phyloP scores from a whole-genome alignment of 352 stramenopile species.

The Pythium aristosporum region DNA sequence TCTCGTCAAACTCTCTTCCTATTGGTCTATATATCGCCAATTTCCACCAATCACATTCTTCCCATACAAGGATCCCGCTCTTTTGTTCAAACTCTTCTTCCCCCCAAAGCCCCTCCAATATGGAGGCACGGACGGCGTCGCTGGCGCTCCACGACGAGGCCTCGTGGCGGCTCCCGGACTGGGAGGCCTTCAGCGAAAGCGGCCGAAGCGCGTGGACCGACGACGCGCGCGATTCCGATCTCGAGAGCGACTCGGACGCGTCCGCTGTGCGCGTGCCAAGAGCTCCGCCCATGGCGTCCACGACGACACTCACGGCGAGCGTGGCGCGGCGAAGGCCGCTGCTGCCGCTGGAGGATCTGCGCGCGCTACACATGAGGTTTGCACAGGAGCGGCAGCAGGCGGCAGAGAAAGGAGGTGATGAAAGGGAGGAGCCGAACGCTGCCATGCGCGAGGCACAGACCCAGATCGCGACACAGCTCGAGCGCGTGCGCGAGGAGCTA shows the following conservation, averaged over 20 bases:
- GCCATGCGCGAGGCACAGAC: slow-evolving; percentile 20
- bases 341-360: slow-evolving; percentile 21
- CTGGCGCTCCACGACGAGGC: slow-evolving; percentile 23
- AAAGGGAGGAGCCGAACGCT: not conserved
- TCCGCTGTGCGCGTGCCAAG: slow-evolving; percentile 6
- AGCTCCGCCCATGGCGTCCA: slow-evolving; percentile 9
- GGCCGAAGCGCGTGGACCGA: slow-evolving; percentile 26
- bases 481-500: slow-evolving; percentile 45
- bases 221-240: slow-evolving; percentile 8
- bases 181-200: slow-evolving; percentile 54
- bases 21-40: not conserved
- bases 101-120: not conserved
- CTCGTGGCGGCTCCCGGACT: slow-evolving; percentile 51
- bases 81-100: slow-evolving; percentile 5
- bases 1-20: not conserved
- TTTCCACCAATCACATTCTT: slow-evolving; percentile 12
- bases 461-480: slow-evolving; percentile 38
- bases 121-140: slow-evolving; percentile 6
- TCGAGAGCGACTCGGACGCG: slow-evolving; percentile 13
- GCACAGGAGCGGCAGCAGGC: slow-evolving; percentile 30
- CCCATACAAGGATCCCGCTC: slow-evolving; percentile 5
- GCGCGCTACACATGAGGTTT: slow-evolving; percentile 36
- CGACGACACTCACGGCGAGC: slow-evolving; percentile 21
- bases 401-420: not conserved
- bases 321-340: not conserved